Conservation (phyloP, 495 filamentous ascomycete species). For the Aspergillus bertholletiae region DNA sequence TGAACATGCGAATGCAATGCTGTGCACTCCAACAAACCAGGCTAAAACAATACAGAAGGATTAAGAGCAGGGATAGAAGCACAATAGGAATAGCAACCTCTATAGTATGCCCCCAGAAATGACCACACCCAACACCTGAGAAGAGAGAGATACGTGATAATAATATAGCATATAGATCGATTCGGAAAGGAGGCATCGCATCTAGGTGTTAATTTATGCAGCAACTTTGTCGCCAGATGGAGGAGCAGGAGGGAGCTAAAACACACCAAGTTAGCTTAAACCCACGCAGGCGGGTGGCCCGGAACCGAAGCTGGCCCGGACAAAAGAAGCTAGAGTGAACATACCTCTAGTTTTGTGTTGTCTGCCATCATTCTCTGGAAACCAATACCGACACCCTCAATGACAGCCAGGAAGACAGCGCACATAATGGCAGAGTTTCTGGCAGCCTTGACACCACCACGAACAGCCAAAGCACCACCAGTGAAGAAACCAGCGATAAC, state of each 20-base stretch:
- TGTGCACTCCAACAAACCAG: slow-evolving; percentile 30
- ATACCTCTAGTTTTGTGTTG: slow-evolving; percentile 78
- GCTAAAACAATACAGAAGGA: slow-evolving; percentile 17
- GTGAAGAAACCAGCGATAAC: slow-evolving; percentile 96
- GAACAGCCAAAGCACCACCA: slow-evolving; percentile 82
- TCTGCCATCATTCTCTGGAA: slow-evolving; percentile 96
- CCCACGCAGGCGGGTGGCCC: neutral
- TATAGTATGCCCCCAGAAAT: slow-evolving; percentile 43
- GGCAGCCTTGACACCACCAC: slow-evolving; percentile 84
- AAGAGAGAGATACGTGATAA: slow-evolving; percentile 42
- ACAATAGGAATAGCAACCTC: slow-evolving; percentile 29
- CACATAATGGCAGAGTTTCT: slow-evolving; percentile 95
- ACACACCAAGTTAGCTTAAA: slow-evolving; percentile 1
- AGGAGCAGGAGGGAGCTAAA: slow-evolving; percentile 43
- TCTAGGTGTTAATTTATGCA: slow-evolving; percentile 27
- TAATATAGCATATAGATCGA: slow-evolving; percentile 30
- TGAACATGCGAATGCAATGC: slow-evolving; percentile 18
- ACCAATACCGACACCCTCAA: slow-evolving; percentile 96
- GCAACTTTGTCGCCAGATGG: slow-evolving; percentile 40
- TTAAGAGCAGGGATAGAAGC: slow-evolving; percentile 26
- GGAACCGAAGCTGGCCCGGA: neutral
- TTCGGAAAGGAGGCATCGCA: slow-evolving; percentile 11
- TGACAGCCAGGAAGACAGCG: slow-evolving; percentile 88
- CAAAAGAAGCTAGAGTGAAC: neutral
- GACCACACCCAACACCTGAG: slow-evolving; percentile 43